phyloP scores from a whole-genome alignment of 2,329 filamentous ascomycete genomes.

The Phaeosphaeriaceae sp. region DNA sequence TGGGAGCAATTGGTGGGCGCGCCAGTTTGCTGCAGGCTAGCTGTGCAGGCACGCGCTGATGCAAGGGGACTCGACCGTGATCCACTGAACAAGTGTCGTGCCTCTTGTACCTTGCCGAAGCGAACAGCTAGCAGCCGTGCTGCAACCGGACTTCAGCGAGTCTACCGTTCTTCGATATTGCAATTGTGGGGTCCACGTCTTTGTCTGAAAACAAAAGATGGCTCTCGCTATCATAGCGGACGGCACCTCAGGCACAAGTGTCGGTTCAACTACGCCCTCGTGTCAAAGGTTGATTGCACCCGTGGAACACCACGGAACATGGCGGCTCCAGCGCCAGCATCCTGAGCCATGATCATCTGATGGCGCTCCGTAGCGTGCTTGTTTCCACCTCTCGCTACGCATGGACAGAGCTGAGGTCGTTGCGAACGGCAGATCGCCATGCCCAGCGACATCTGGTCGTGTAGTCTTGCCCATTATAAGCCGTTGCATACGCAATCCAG shows the following conservation, averaged over 20 bases:
- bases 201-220: background rate
- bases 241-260: constrained; percentile 7
- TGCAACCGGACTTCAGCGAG: constrained; percentile 20
- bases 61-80: constrained; percentile 46
- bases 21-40: constrained; percentile 37
- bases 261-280: constrained; percentile 16
- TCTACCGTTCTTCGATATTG: background rate
- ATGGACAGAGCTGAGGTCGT: background rate
- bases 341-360: constrained; percentile 22
- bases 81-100: constrained; percentile 41
- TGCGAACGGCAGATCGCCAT: background rate
- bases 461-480: background rate
- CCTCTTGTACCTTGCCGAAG: constrained; percentile 50
- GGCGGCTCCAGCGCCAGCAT: constrained; percentile 12
- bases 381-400: constrained; percentile 3
- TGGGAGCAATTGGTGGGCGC: constrained; percentile 31
- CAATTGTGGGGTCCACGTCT: background rate
- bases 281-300: constrained; percentile 9
- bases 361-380: constrained; percentile 12
- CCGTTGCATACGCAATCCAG: background rate
- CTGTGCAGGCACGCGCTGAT: constrained; percentile 36
- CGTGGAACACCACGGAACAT: constrained; percentile 5
- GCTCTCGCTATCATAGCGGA: constrained; percentile 2
- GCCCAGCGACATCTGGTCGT: background rate
- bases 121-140: constrained; percentile 42